phyloP scores from a whole-genome alignment of 225 moss, liverwort and hornwort species.

The Pleurozium schreberi region DNA sequence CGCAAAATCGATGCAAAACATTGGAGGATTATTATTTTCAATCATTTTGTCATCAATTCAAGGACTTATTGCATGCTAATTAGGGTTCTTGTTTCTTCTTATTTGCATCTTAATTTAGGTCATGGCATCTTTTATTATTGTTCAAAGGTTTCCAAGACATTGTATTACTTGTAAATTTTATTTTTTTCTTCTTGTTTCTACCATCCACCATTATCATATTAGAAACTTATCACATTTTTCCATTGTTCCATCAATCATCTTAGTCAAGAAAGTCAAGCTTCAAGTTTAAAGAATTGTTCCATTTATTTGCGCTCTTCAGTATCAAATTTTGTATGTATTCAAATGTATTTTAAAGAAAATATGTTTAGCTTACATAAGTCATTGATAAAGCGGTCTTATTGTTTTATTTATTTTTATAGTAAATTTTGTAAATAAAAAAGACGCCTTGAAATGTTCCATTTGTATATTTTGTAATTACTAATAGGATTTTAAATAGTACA shows the following conservation, averaged over 20 bases:
- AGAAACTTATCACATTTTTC: not conserved
- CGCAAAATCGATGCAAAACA: not conserved
- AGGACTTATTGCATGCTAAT: not conserved
- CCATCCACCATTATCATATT: not conserved
- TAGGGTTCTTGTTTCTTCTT: accelerated
- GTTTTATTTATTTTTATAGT: no score
- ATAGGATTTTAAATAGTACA: not conserved
- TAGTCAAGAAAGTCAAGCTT: no score
- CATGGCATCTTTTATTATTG: no score
- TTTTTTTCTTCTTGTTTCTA: not conserved
- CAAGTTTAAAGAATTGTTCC: not conserved
- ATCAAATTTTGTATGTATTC: not conserved
- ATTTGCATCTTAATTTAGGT: not conserved
- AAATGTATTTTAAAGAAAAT: no score
- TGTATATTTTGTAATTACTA: not conserved
- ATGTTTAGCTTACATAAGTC: not conserved
- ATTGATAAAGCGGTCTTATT: no score
- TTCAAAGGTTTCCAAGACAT: not conserved
- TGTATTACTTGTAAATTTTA: not conserved
- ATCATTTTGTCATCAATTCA: not conserved
- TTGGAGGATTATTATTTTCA: not conserved
- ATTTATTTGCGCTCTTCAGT: not conserved
- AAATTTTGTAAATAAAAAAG: not conserved
- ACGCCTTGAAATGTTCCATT: not conserved
- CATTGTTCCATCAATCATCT: no score